A percentile compares a stretch with the other conserved stretches of the same genome.
Conservation (phyloP, 331 rosid species). For the Saraca asoca region DNA sequence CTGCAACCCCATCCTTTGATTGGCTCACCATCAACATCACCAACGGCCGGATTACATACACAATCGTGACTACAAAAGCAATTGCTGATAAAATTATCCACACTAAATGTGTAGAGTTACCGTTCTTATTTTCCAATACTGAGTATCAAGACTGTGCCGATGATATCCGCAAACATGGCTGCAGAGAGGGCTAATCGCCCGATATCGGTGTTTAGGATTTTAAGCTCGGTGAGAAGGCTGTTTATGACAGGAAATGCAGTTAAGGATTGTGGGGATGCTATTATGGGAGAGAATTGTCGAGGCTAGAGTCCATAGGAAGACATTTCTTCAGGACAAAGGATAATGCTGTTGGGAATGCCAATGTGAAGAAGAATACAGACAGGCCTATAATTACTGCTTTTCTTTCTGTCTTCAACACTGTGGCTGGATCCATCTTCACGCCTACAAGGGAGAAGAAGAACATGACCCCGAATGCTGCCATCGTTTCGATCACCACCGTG, state of each 20-base stretch:
- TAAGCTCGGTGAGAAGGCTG: constrained; percentile 55
- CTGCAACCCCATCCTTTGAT: constrained; percentile 24
- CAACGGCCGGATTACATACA: constrained; percentile 41
- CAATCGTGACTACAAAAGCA: constrained; percentile 6
- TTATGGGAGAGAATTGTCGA: constrained; percentile 32
- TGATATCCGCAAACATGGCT: constrained; percentile 43
- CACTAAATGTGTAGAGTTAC: no score
- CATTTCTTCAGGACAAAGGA: constrained; percentile 13
- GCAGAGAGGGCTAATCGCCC: constrained; percentile 61
- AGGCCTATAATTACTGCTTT: constrained; percentile 44
- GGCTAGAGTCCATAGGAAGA: constrained; percentile 32
- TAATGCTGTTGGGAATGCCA: constrained; percentile 33
- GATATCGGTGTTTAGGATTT: constrained; percentile 56
- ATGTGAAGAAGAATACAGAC: constrained; percentile 39
- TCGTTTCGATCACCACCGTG: constrained; percentile 44
- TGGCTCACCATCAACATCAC: constrained; percentile 32
- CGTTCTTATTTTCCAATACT: no score
- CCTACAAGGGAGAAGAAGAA: constrained; percentile 56
- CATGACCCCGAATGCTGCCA: constrained; percentile 48
- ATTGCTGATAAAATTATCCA: constrained; percentile 20
- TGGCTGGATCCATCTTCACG: constrained; percentile 44
- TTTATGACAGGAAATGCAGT: constrained; percentile 48
- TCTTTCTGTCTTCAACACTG: constrained; percentile 46
- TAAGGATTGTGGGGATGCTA: constrained; percentile 49
- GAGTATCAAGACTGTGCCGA: constrained; percentile 31